Conservation (phyloP, 2,329 filamentous ascomycete genomes). For the Fusarium newnesense region DNA sequence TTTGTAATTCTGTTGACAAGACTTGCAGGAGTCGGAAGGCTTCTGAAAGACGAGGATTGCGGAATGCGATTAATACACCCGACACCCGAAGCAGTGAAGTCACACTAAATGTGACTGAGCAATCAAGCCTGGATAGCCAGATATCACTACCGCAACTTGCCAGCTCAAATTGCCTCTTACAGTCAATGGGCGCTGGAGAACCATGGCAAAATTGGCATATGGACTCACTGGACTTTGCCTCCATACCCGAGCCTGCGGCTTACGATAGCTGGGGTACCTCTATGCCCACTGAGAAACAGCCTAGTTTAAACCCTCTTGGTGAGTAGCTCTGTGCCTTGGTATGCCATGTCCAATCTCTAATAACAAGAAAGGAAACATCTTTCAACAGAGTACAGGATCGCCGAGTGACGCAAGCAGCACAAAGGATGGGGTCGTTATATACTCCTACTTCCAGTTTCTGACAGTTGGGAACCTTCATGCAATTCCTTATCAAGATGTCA, state of each 20-base stretch:
- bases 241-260: background rate
- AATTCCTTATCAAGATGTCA: background rate
- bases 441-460: background rate
- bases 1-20: background rate
- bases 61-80: background rate
- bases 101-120: background rate
- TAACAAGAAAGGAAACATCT: background rate
- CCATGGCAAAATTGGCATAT: background rate
- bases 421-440: background rate
- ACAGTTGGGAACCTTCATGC: background rate
- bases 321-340: fast-evolving
- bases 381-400: background rate
- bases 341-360: fast-evolving
- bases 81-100: background rate
- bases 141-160: background rate
- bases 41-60: background rate
- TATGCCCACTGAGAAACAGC: background rate
- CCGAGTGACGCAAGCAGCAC: background rate
- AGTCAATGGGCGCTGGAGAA: background rate
- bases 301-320: background rate
- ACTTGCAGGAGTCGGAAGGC: background rate
- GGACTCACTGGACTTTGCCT: background rate
- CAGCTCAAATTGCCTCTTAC: background rate
- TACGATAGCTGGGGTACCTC: background rate
- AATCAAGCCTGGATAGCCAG: fast-evolving